Base-by-base conservation (phyloP, 257 asterid species). In the Solanum medicagineum region DNA sequence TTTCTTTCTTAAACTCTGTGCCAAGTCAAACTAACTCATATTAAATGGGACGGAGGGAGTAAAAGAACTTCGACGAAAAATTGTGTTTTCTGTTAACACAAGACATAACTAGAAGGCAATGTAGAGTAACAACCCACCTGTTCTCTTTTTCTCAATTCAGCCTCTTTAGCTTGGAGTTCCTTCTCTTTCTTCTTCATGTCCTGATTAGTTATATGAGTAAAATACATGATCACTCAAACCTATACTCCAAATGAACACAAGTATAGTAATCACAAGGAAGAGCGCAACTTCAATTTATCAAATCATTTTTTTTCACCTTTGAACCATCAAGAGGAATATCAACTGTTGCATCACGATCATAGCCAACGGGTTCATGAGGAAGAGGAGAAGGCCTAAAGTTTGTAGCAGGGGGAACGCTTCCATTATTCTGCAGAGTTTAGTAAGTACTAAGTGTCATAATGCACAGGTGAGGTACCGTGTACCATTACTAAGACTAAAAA, bases 101-200 rank as follows among this genome's bases (percentile, higher is more conserved):
- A 87, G 49, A 26, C 19, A 85, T 44, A 79, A 80, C 55, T 84
- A 85, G 81, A 85, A 42, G 77, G n/a, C 68, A 74, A 15, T 75
- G 62, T 49, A 75, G 45, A 75, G 62, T 49, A 65, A 62, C 73
- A n/a, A 68, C 51, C 54, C 86, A 92, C 99, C 98, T 94, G 95
- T 86, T 95, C 99, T 92, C 91, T 92, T 87, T 83, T 93, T 89
- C 81, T 94, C 90, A 95, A 85, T 79, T 94, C 99, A 83, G 97
- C 97, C 91, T 95, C 98, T 90, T 88, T 94, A 87, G 94, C 98
- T 89, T 91, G 92, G 83, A 95, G 98, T 88, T 95, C 99, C 87
- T 90, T 91, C 89, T 95, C 99, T 86, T 77, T 91, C 86, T 80
- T 92, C 86, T 91, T 94, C 85, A 94, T 83, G 87, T 95, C 99